phyloP scores from a whole-genome alignment of 495 filamentous ascomycete species.

The Lasiosphaeria miniovina region DNA sequence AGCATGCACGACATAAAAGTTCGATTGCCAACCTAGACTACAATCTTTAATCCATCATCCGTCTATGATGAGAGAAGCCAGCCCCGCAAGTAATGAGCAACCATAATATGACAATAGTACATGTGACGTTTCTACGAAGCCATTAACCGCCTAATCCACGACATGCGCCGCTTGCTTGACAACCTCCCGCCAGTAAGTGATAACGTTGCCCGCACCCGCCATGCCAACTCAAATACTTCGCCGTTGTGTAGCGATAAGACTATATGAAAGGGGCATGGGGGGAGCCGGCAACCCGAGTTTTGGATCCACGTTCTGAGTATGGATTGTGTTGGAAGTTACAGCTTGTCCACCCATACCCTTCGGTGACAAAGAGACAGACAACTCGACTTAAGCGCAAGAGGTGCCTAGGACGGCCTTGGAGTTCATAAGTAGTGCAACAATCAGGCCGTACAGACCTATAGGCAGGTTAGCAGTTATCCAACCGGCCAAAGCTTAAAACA shows the following conservation, averaged over 20 bases:
- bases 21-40: slow-evolving; percentile 42
- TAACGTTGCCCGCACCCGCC: slow-evolving; percentile 8
- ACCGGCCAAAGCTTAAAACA: neutral
- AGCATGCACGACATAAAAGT: slow-evolving; percentile 6
- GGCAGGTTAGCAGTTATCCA: slow-evolving; percentile 8
- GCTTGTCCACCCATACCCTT: slow-evolving; percentile 23
- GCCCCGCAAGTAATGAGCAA: slow-evolving; percentile 36
- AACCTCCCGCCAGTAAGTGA: slow-evolving; percentile 21
- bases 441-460: slow-evolving; percentile 91
- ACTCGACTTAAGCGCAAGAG: slow-evolving; percentile 34
- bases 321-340: slow-evolving; percentile 17
- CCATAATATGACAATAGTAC: slow-evolving; percentile 48
- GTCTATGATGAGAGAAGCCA: slow-evolving; percentile 40
- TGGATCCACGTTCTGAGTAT: slow-evolving; percentile 13
- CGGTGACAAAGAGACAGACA: slow-evolving; percentile 2
- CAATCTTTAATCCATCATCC: slow-evolving; percentile 41
- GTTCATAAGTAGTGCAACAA: slow-evolving; percentile 99
- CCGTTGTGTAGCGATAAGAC: slow-evolving; percentile 2
- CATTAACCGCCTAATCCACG: slow-evolving; percentile 12
- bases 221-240: slow-evolving; percentile 18
- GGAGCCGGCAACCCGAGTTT: slow-evolving; percentile 8
- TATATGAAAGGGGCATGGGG: slow-evolving; percentile 6
- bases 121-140: slow-evolving; percentile 34
- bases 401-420: slow-evolving; percentile 62
- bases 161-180: slow-evolving; percentile 29